Evolutionary conservation across 2,329 filamentous ascomycete genomes (phyloP).

Genomic region (Ploettnerulaceae sp.): DNA sequence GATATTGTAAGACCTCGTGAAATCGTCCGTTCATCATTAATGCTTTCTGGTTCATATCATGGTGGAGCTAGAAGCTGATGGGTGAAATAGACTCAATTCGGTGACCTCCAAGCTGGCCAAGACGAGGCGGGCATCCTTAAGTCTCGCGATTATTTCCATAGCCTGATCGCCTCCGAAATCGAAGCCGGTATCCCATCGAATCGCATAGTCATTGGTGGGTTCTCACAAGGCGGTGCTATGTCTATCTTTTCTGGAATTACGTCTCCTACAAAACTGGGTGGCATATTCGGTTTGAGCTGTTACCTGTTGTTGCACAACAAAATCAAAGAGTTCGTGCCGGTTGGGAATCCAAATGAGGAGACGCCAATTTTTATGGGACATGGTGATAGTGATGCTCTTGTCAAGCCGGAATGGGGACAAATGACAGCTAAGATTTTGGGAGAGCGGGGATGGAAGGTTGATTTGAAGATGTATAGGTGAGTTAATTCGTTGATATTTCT

Average conservation of each 20-base stretch:
- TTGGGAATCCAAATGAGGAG: slow-evolving; percentile 59
- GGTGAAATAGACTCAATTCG: slow-evolving; percentile 38
- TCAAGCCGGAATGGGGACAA: slow-evolving; percentile 64
- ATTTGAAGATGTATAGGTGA: slow-evolving; percentile 71
- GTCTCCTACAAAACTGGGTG: slow-evolving; percentile 67
- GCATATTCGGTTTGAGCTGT: slow-evolving; percentile 78
- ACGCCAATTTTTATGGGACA: slow-evolving; percentile 89
- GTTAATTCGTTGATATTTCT: slow-evolving; percentile 32
- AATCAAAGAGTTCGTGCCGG: slow-evolving; percentile 51
- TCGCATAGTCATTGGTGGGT: slow-evolving; percentile 81
- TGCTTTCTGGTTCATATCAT: background rate
- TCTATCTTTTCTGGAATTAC: slow-evolving; percentile 77
- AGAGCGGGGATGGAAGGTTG: slow-evolving; percentile 65
- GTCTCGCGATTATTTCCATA: slow-evolving; percentile 71
- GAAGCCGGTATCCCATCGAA: slow-evolving; percentile 74
- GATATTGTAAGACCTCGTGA: slow-evolving; percentile 56
- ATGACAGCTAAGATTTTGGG: slow-evolving; percentile 62
- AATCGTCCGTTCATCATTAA: slow-evolving; percentile 21
- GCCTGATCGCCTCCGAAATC: slow-evolving; percentile 75
- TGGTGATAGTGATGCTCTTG: slow-evolving; percentile 71
- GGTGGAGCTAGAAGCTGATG: slow-evolving; percentile 4
- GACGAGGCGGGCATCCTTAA: slow-evolving; percentile 70
- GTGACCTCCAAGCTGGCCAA: slow-evolving; percentile 44
- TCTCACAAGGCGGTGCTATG: slow-evolving; percentile 85
- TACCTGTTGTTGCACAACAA: slow-evolving; percentile 71